phyloP scores from a whole-genome alignment of 2,329 filamentous ascomycete genomes.

The Fusarium decemcellulare region DNA sequence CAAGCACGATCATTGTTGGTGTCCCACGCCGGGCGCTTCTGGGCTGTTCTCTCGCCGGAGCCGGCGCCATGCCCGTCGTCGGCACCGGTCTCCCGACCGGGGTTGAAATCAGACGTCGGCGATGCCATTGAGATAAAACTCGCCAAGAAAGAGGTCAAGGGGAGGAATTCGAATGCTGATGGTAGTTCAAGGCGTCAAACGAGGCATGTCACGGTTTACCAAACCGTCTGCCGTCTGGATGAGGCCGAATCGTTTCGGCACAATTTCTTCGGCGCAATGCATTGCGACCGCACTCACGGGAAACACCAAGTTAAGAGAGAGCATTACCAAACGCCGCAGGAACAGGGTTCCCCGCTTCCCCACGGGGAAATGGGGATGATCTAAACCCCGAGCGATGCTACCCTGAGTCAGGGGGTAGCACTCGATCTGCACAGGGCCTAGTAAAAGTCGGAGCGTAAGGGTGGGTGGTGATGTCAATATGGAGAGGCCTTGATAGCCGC shows the following conservation, averaged over 20 bases:
- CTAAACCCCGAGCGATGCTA: not conserved
- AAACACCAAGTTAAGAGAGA: not conserved
- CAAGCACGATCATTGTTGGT: constrained; percentile 9
- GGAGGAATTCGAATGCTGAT: not conserved
- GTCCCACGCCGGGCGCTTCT: constrained; percentile 15
- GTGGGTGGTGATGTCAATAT: not conserved
- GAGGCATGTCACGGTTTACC: no score
- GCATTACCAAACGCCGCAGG: not conserved
- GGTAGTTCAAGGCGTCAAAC: not conserved
- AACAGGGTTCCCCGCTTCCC: not conserved
- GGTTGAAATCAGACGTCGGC: not conserved
- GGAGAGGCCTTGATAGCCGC: not conserved
- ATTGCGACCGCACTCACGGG: no score
- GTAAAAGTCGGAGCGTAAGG: not conserved
- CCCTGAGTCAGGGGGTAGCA: not conserved
- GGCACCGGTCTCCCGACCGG: no score
- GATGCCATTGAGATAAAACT: not conserved
- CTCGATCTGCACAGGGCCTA: not conserved
- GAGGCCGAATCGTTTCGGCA: no score
- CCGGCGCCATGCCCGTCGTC: not conserved
- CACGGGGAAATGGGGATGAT: not conserved
- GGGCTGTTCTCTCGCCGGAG: not conserved
- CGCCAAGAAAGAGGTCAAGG: not conserved
- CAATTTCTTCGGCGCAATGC: no score
- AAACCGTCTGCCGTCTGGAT: no score